phyloP scores from a whole-genome alignment of 176 grass and related monocot species.

The Elaeis guineensis region DNA sequence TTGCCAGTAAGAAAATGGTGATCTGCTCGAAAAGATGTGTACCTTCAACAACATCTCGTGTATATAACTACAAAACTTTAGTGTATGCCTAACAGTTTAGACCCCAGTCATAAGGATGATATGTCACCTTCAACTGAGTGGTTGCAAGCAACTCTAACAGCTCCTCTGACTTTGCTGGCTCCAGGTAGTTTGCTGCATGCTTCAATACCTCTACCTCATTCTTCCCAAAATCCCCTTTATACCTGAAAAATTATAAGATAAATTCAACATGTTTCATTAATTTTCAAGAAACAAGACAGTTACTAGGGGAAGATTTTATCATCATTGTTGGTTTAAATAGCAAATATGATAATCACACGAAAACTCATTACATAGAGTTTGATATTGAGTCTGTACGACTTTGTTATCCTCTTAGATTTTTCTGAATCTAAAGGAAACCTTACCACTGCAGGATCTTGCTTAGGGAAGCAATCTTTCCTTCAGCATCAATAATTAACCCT shows the following conservation, averaged over 20 bases:
- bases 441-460: conserved; percentile 84
- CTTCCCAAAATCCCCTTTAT: conserved; percentile 80
- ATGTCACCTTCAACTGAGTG: conserved; percentile 62
- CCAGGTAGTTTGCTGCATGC: conserved; percentile 85
- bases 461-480: conserved; percentile 52
- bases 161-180: conserved; percentile 48
- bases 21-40: too few species aligned
- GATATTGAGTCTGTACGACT: too few species aligned
- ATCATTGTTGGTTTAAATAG: too few species aligned
- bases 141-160: conserved; percentile 64
- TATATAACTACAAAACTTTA: conserved; percentile 18
- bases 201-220: conserved; percentile 78
- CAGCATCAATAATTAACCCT: conserved; percentile 65
- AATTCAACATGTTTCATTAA: too few species aligned
- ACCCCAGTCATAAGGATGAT: conserved; percentile 84
- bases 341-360: too few species aligned
- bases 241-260: conserved; percentile 42
- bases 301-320: too few species aligned
- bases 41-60: too few species aligned
- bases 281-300: too few species aligned
- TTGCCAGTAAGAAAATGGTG: too few species aligned
- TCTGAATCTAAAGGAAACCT: conserved; percentile 12
- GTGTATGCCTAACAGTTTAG: conserved; percentile 48
- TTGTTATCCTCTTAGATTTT: too few species aligned
- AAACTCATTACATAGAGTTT: too few species aligned